Percentiles rank a stretch among this genome's conserved stretches.
These are phyloP conservation scores for Suillus plorans DNA, from an alignment of 768 basidiomycete genomes.

Conservation along the genomic window DNA sequence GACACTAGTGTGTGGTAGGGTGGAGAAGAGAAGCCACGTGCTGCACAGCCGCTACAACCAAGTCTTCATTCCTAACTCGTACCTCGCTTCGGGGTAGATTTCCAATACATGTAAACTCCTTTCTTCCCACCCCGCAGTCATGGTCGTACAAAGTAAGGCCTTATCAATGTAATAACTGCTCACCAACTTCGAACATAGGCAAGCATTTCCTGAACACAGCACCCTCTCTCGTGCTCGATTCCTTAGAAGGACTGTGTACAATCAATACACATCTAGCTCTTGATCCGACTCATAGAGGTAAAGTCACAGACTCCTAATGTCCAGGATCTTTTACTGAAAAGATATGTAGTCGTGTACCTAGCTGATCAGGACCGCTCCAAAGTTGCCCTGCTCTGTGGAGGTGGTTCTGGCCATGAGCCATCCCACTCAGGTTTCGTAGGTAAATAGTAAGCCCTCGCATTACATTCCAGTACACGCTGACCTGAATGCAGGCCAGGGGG, in stretches of 20 bases:
- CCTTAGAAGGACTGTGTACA: slow-evolving; percentile 69
- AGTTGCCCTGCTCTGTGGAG: slow-evolving; percentile 80
- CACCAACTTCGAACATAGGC: slow-evolving; percentile 13
- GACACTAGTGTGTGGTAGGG: too few species aligned
- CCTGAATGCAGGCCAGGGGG: slow-evolving; percentile 58
- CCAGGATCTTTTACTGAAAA: neutral
- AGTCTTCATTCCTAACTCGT: too few species aligned
- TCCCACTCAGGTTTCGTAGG: slow-evolving; percentile 91
- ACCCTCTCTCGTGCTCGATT: slow-evolving; percentile 70
- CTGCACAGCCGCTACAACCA: too few species aligned
- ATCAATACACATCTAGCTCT: slow-evolving; percentile 72
- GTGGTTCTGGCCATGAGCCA: slow-evolving; percentile 90
- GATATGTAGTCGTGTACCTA: slow-evolving; percentile 57
- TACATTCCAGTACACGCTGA: neutral
- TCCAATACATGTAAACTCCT: neutral
- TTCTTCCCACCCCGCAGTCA: slow-evolving; percentile 5
- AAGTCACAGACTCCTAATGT: slow-evolving; percentile 1
- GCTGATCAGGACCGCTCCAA: slow-evolving; percentile 56
- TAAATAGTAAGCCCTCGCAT: slow-evolving; percentile 30
- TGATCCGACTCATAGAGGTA: slow-evolving; percentile 73
- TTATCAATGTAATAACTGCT: neutral
- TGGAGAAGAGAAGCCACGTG: too few species aligned
- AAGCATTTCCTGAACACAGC: slow-evolving; percentile 85
- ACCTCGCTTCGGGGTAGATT: too few species aligned
- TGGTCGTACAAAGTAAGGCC: slow-evolving; percentile 19